Percentiles rank a stretch among this genome's conserved stretches.
These are phyloP conservation scores for Gloeophyllum trabeum DNA, from an alignment of 768 basidiomycete species.

Conservation along the genomic window DNA sequence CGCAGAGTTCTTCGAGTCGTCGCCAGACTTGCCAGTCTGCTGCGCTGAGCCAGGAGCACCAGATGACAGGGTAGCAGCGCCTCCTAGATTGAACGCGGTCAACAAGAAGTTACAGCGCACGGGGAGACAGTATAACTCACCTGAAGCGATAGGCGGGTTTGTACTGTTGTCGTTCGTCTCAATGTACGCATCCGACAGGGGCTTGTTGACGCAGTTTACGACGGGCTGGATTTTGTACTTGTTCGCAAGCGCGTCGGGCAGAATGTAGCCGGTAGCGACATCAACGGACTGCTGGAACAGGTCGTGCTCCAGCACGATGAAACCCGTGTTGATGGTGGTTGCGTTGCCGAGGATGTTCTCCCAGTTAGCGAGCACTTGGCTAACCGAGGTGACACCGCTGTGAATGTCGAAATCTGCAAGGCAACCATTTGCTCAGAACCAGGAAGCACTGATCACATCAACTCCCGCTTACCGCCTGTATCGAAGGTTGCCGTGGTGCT, in stretches of 20 bases:
- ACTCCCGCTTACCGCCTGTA: slow-evolving; percentile 49
- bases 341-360: slow-evolving; percentile 59
- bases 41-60: slow-evolving; percentile 23
- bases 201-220: slow-evolving; percentile 49
- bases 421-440: too few relatives aligned
- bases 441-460: too few relatives aligned
- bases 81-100: slow-evolving; percentile 2
- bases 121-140: slow-evolving; percentile 5
- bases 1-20: too few relatives aligned
- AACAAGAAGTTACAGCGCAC: neutral
- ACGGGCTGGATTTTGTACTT: slow-evolving; percentile 66
- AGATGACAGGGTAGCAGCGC: slow-evolving; percentile 16
- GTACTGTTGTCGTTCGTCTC: slow-evolving; percentile 71
- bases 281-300: slow-evolving; percentile 80
- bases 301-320: slow-evolving; percentile 85
- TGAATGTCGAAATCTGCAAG: slow-evolving; percentile 69
- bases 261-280: slow-evolving; percentile 76
- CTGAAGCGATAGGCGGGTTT: slow-evolving; percentile 33
- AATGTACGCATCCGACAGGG: slow-evolving; percentile 57
- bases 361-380: slow-evolving; percentile 62
- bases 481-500: slow-evolving; percentile 55
- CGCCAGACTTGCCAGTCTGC: slow-evolving; percentile 12
- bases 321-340: slow-evolving; percentile 50
- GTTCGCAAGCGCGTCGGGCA: slow-evolving; percentile 68
- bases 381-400: slow-evolving; percentile 43